These are phyloP conservation scores for Ustanciosporium gigantosporum DNA, from an alignment of 1,284 basidiomycete species.

Conservation along the genomic window DNA sequence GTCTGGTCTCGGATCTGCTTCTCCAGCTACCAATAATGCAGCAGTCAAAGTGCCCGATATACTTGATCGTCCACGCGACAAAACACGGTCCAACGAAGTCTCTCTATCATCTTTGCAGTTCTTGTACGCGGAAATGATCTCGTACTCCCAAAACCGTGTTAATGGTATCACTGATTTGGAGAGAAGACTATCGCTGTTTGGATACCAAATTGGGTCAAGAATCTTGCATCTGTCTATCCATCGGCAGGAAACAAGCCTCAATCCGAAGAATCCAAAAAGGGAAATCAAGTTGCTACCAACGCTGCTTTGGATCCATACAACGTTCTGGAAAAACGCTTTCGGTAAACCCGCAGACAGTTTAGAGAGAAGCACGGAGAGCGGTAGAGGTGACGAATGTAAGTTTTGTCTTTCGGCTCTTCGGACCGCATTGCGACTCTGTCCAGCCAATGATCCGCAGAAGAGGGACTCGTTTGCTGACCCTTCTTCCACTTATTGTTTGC, in stretches of 20 bases:
- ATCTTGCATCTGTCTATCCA: slow-evolving; percentile 40
- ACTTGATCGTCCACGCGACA: slow-evolving; percentile 53
- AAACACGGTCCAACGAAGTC: slow-evolving; percentile 37
- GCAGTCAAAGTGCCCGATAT: slow-evolving; percentile 43
- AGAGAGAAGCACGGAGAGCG: slow-evolving; percentile 86
- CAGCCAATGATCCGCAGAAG: background rate
- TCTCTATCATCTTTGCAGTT: slow-evolving; percentile 40
- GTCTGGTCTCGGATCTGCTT: too few species aligned
- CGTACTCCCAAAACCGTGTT: slow-evolving; percentile 89
- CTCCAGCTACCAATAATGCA: too few species aligned
- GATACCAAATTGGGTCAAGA: slow-evolving; percentile 48
- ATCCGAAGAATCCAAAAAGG: slow-evolving; percentile 50
- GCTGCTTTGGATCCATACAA: slow-evolving; percentile 62
- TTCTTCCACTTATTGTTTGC: too few species aligned
- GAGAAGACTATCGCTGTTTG: slow-evolving; percentile 41
- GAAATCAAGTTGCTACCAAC: slow-evolving; percentile 54
- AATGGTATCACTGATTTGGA: slow-evolving; percentile 93
- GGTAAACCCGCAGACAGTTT: slow-evolving; percentile 90
- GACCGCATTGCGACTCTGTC: background rate
- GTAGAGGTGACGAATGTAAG: slow-evolving; percentile 84
- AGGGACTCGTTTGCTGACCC: too few species aligned
- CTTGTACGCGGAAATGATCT: slow-evolving; percentile 53
- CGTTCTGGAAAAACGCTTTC: slow-evolving; percentile 91
- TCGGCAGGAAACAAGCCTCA: slow-evolving; percentile 39
- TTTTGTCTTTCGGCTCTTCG: too few species aligned